A percentile compares a stretch with the other conserved stretches of the same genome.
These are phyloP conservation scores for Arachis stenosperma DNA, from an alignment of 306 rosid species.

Conservation along the genomic window DNA sequence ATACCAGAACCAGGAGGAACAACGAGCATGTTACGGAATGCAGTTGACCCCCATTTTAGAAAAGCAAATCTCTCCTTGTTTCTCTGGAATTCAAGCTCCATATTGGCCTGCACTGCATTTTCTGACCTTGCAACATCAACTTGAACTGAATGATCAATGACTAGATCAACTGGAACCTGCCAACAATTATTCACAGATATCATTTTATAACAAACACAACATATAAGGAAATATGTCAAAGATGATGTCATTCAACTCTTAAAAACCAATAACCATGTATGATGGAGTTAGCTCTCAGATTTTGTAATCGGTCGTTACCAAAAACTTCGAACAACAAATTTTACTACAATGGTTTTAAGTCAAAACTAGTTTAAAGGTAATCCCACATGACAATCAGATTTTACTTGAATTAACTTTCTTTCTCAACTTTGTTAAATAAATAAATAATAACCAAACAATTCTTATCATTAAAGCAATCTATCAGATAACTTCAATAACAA, in stretches of 20 bases:
- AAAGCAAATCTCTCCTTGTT: constrained; percentile 94
- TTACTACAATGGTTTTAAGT: constrained; percentile 4
- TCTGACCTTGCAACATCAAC: constrained; percentile 85
- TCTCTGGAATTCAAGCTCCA: constrained; percentile 90
- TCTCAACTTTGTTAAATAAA: not conserved
- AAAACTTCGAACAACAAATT: no score
- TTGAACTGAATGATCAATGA: constrained; percentile 93
- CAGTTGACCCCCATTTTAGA: constrained; percentile 92
- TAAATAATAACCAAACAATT: not conserved
- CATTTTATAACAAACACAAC: constrained; percentile 24
- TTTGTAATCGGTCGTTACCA: not conserved
- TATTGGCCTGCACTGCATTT: constrained; percentile 89
- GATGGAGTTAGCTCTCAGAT: constrained; percentile 16
- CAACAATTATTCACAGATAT: constrained; percentile 12
- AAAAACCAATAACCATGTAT: not conserved
- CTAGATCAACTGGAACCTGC: constrained; percentile 97
- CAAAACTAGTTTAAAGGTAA: constrained; percentile 8
- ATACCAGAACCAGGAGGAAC: constrained; percentile 98
- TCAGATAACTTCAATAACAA: not conserved
- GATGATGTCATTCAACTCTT: not conserved
- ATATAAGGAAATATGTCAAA: not conserved
- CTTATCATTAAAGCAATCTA: not conserved
- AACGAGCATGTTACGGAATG: constrained; percentile 90
- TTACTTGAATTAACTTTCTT: not conserved
- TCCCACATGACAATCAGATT: constrained; percentile 1